These are phyloP conservation scores for Babesia divergens DNA, from an alignment of 169 alveolate genomes.

Conservation along the genomic window DNA sequence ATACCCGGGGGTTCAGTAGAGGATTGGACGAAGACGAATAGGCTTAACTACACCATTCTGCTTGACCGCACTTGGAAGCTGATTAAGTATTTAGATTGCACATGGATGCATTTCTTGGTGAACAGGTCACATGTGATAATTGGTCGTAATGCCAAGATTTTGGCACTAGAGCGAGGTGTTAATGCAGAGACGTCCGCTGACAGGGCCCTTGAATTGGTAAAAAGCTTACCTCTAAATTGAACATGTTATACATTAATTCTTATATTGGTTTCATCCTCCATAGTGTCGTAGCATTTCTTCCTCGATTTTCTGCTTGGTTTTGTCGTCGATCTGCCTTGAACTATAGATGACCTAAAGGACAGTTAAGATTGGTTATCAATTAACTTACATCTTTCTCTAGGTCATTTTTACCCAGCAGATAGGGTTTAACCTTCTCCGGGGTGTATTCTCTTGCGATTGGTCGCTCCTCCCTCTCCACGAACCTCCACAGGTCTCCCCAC, in stretches of 20 bases:
- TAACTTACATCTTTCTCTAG: conserved; percentile 50
- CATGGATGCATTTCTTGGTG: conserved; percentile 26
- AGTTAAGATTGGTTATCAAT: conserved; percentile 1
- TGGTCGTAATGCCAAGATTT: conserved; percentile 51
- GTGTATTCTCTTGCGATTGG: conserved; percentile 84
- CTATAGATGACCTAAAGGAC: conserved; percentile 11
- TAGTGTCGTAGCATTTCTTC: conserved; percentile 47
- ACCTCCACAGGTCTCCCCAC: conserved; percentile 91
- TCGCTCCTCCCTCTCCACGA: conserved; percentile 75
- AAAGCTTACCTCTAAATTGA: background rate
- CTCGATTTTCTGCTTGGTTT: conserved; percentile 34
- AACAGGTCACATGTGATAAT: conserved; percentile 69
- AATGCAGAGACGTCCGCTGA: conserved; percentile 37
- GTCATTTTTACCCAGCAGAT: conserved; percentile 64
- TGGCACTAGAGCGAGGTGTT: conserved; percentile 70
- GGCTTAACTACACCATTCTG: conserved; percentile 56
- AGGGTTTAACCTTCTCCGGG: conserved; percentile 67
- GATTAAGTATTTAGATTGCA: conserved; percentile 60
- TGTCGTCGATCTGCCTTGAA: background rate
- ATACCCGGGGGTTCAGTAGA: conserved; percentile 34
- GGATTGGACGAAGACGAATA: conserved; percentile 64
- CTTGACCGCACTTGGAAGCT: conserved; percentile 64
- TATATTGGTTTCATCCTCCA: background rate
- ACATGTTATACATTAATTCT: too few relatives aligned
- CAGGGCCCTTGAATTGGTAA: conserved; percentile 10